Base-by-base conservation (phyloP, 495 filamentous ascomycete species). In the Neurospora sp. region DNA sequence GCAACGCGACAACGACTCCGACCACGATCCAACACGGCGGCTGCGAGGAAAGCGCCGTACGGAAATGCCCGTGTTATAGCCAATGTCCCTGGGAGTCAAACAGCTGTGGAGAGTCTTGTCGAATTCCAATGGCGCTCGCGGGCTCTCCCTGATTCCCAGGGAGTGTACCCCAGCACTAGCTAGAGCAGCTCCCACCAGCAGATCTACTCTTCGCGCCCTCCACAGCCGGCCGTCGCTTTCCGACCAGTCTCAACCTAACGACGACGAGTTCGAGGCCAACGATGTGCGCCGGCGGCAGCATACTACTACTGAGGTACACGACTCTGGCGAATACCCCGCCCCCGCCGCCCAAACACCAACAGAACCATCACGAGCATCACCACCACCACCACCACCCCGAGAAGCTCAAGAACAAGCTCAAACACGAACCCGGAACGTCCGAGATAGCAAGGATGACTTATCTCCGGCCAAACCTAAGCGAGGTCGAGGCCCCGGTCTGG, bases 61-160 rank as follows among this genome's bases (percentile, higher is more conserved):
- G 39, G 71, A 71, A 73, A 83, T 83, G 80, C 72, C 54, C 71
- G 66, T 54, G 31, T 76, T 74, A 78, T 84, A 84, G 81, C 79
- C 73, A 74, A 85, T 85, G 83, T 84, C 82, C 80, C 79, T 80
- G 80, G 83, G 80, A 75, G 75, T 82, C 79, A 79, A 71, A 44
- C 79, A 76, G 38, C 69, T 79, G 75, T 80, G 79, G 81, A 81
- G 80, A 76, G 81, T 78, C 77, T 76, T 73, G 76, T 71, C 72
- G 74, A 75, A 71, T 69, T 54, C 71, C 69, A 35, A 41, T 71
- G 75, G 69, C 73, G 72, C 74, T 70, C 72, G 72, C 69, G 71
- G 75, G 73, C 75, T 81, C 80, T 81, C 79, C 71, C 72, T 76
- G 76, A 77, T 82, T 81, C 78, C 78, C 77, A 81, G 77, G 80